phyloP scores from a whole-genome alignment of 2,329 filamentous ascomycete genomes.

The Blumeria hordei region DNA sequence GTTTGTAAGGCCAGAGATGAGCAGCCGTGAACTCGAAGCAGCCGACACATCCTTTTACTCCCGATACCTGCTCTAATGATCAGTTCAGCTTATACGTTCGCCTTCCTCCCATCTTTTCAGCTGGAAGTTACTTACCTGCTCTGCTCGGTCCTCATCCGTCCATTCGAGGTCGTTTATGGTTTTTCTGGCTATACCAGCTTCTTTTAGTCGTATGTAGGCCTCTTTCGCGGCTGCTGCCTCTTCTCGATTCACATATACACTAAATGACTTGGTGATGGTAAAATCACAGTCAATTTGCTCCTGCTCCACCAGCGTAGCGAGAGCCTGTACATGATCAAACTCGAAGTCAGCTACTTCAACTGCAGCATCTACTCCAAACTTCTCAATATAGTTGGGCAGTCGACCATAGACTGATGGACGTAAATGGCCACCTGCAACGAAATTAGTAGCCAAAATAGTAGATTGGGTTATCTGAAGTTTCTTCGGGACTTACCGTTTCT shows the following conservation, averaged over 20 bases:
- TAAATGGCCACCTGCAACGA: constrained; percentile 18
- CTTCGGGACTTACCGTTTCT: constrained; percentile 7
- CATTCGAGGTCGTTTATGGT: constrained; percentile 3
- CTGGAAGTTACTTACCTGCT: not conserved
- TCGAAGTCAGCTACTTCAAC: constrained; percentile 18
- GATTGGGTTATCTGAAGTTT: not conserved
- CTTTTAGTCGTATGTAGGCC: constrained; percentile 29
- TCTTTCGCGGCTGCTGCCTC: constrained; percentile 35
- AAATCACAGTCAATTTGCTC: constrained; percentile 22
- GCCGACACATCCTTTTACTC: constrained; percentile 6
- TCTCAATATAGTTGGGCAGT: constrained; percentile 13
- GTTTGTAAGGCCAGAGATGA: constrained; percentile 32
- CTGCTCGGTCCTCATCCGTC: not conserved
- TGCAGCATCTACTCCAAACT: constrained; percentile 16
- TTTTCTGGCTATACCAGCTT: constrained; percentile 17
- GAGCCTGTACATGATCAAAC: constrained; percentile 16
- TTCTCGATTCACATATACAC: constrained; percentile 15
- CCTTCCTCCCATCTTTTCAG: too few species aligned
- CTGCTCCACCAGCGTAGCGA: constrained; percentile 17
- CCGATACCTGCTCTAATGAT: constrained; percentile 3
- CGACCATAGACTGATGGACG: constrained; percentile 18
- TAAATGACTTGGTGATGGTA: constrained; percentile 16
- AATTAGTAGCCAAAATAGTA: not conserved
- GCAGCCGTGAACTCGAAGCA: constrained; percentile 4
- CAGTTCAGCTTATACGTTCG: not conserved